phyloP scores from a whole-genome alignment of 352 stramenopile species.

The Poterioochromonas sp. region DNA sequence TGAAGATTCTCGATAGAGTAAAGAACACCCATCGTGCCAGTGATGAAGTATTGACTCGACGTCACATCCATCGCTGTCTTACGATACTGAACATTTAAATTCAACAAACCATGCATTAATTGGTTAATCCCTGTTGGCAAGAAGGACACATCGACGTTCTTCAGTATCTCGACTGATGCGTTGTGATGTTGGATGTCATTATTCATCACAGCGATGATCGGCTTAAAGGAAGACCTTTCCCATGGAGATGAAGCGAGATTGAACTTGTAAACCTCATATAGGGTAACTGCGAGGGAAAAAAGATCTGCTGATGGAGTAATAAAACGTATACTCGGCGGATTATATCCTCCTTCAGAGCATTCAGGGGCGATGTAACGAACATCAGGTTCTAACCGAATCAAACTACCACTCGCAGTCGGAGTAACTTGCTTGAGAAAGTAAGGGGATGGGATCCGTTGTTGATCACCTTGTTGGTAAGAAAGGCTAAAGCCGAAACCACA shows the following conservation, averaged over 20 bases:
- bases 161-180: neutral
- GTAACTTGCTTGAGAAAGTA: constrained; percentile 8
- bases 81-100: neutral
- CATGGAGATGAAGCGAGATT: neutral
- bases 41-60: neutral
- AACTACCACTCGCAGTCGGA: neutral
- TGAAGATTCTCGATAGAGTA: constrained; percentile 2
- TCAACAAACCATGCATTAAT: neutral
- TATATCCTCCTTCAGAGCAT: constrained; percentile 8
- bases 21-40: neutral
- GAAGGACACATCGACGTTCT: neutral
- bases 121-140: neutral
- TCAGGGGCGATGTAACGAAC: neutral
- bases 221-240: neutral
- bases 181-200: neutral
- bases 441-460: neutral
- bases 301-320: neutral
- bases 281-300: neutral
- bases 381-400: constrained; percentile 6
- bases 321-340: constrained; percentile 18
- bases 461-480: neutral
- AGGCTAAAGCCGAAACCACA: constrained; percentile 66
- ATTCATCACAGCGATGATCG: neutral
- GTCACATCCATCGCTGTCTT: neutral
- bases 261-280: constrained; percentile 18